Percentiles rank a stretch among this genome's conserved stretches.
phyloP scores from a whole-genome alignment of 805 yeast species.

The Candida broadrunensis region DNA sequence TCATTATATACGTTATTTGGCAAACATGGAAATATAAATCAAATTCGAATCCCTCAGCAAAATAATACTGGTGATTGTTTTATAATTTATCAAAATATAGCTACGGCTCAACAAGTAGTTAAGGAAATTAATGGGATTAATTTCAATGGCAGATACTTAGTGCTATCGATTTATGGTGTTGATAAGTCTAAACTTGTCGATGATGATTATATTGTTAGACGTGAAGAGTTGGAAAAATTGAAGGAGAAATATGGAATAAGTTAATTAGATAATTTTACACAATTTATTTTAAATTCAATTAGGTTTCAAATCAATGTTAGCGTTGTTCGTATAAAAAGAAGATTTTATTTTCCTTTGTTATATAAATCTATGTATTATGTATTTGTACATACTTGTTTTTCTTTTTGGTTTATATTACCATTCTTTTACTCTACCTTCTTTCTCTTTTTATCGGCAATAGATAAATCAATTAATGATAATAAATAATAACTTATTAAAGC shows the following conservation, averaged over 20 bases:
- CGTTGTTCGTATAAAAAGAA: no score
- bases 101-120: conserved; percentile 48
- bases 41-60: conserved; percentile 41
- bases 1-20: conserved; percentile 53
- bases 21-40: conserved; percentile 54
- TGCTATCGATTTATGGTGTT: conserved; percentile 46
- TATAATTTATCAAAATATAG: conserved; percentile 48
- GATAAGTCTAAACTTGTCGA: conserved; percentile 31
- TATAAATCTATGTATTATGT: background rate
- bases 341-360: background rate
- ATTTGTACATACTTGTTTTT: background rate
- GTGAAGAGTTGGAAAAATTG: conserved; percentile 24
- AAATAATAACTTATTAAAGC: conserved; percentile 57
- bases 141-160: conserved; percentile 56
- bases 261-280: background rate
- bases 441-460: conserved; percentile 16
- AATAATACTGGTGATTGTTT: conserved; percentile 43
- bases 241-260: conserved; percentile 3
- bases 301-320: no score
- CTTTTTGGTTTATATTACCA: background rate
- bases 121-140: conserved; percentile 60
- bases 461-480: conserved; percentile 33
- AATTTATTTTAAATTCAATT: no score
- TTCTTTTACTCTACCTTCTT: conserved; percentile 3
- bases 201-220: conserved; percentile 20